Evolutionary conservation across 305 asterid species (phyloP), one percentile per base, ranked within the genome.

Genomic region (Rubia tinctorum): DNA sequence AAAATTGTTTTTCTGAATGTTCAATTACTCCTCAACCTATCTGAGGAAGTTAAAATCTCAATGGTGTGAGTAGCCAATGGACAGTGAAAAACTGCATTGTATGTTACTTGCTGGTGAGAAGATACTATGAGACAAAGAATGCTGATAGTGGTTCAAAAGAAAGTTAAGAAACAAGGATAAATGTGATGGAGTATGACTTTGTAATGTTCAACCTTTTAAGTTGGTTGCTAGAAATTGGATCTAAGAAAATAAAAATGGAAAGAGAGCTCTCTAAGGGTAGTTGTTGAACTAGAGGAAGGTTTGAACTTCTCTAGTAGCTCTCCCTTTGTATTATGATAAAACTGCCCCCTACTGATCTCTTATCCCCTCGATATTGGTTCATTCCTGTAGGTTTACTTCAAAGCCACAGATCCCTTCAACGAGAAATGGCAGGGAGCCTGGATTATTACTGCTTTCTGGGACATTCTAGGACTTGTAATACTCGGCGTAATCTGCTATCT

Each of bases 401-500:
- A 95, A 88, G 93, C 96, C 73, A 88, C 97, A 59, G 99, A 95
- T 81, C 98, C 99, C 77, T 95, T 90, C 86, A 95, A 92, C 49
- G 99, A 95, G 85, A 88, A 90, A 81, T 95, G 99, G 99, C 95
- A 86, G 83, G 87, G 89, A 77, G 96, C 96, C 62, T 95, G 99
- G 99, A 88, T 90, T 73, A 83, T 95, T 85, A 86, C 91, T 72
- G 96, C 98, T 72, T 95, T 92, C 85, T 95, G 99, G 99, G 98
- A 95, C 83, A 79, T 95, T 77, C 88, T 95, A 71, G 89, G 95
- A 56, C 82, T 95, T 72, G 88, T 86, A 60, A 79, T 95, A 80
- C 95, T 92, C 27, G 77, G 90, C 78, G 96, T 95, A 71, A 95
- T 95, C 81, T 95, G 99, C 81, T 90, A 84, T 84, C 96, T 95